A percentile compares a stretch with the other conserved stretches of the same genome.
These are phyloP conservation scores for Lepidium campestre DNA, from an alignment of 441 rosid species.

Conservation along the genomic window DNA sequence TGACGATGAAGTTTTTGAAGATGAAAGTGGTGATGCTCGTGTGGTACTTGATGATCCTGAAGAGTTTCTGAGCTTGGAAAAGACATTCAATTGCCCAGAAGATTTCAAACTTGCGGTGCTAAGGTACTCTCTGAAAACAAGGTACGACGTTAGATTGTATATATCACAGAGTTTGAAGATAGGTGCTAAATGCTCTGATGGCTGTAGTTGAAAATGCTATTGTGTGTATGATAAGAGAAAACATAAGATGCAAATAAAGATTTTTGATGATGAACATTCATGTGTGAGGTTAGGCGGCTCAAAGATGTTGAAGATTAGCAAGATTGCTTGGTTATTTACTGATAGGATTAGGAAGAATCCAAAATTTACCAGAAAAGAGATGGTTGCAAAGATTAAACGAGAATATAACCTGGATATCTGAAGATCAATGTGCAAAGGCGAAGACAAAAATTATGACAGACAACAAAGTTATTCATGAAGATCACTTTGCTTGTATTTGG, in stretches of 20 bases:
- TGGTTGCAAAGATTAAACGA: no score
- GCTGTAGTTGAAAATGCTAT: not conserved
- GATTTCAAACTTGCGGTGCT: not conserved
- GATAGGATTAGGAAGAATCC: no score
- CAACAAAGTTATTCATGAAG: not conserved
- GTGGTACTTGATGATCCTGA: not conserved
- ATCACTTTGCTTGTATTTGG: not conserved
- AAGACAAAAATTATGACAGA: not conserved
- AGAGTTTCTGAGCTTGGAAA: not conserved
- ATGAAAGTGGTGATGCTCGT: not conserved
- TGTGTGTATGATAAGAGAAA: not conserved
- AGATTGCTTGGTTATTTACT: no score
- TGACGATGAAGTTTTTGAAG: not conserved
- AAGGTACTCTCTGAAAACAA: not conserved
- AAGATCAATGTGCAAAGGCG: not conserved
- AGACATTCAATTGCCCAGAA: not conserved
- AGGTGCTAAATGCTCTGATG: not conserved
- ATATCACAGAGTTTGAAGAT: not conserved
- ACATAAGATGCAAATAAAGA: not conserved
- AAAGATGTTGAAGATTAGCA: not conserved
- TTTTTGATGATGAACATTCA: not conserved
- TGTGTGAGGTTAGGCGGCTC: not conserved
- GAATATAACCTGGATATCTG: no score
- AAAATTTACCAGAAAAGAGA: no score
- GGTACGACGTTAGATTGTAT: not conserved